These are phyloP conservation scores for Venturia carpophila DNA, from an alignment of 2,329 filamentous ascomycete species.

Conservation along the genomic window DNA sequence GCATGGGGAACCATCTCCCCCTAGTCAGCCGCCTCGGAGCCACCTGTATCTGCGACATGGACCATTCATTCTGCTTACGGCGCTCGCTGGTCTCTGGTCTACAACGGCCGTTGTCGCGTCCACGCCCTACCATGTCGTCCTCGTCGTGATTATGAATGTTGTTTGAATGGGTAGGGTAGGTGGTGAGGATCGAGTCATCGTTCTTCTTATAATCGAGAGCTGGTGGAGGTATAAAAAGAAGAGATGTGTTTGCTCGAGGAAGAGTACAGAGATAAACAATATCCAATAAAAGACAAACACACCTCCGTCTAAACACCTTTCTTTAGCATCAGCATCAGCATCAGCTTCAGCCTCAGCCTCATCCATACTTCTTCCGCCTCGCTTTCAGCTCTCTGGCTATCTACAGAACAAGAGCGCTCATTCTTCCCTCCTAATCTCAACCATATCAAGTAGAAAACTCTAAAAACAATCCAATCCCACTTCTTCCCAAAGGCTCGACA, in stretches of 20 bases:
- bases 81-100: neutral
- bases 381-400: neutral
- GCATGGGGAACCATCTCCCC: neutral
- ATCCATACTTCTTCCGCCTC: neutral
- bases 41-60: no score
- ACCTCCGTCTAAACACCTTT: no score
- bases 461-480: neutral
- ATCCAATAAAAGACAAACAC: neutral
- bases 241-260: constrained; percentile 1
- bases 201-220: no score
- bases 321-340: no score
- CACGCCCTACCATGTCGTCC: constrained; percentile 5
- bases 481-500: no score
- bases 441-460: neutral
- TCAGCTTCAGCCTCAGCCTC: neutral
- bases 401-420: no score
- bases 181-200: neutral
- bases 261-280: neutral
- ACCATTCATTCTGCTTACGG: constrained; percentile 1
- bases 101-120: neutral
- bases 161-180: no score
- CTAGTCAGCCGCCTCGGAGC: neutral
- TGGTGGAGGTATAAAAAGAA: neutral
- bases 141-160: neutral
- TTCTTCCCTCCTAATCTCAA: neutral